Percentiles rank a stretch among this genome's conserved stretches.
Evolutionary conservation across 1,139 yeast genomes (phyloP).

Genomic region (Sugiyamaella xylanicola): DNA sequence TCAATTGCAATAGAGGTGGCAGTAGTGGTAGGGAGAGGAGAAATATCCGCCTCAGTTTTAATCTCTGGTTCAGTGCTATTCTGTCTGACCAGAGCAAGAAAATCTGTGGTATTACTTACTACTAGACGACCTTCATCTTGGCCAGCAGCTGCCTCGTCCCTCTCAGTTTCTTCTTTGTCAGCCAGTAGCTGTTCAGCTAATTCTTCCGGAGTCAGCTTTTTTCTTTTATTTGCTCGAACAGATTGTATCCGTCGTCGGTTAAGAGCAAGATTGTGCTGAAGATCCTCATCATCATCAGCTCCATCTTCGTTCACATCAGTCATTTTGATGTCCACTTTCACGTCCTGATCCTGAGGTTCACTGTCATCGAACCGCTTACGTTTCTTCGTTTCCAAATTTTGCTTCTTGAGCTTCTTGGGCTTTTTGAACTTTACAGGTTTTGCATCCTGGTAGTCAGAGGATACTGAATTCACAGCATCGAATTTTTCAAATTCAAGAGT

Average conservation of each 20-base stretch:
- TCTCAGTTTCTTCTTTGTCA: conserved; percentile 21
- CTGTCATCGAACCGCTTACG: conserved; percentile 32
- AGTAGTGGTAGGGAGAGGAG: neutral
- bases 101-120: conserved; percentile 30
- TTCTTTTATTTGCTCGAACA: conserved; percentile 28
- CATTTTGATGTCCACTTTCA: conserved; percentile 24
- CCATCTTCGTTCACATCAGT: neutral
- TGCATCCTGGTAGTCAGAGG: conserved; percentile 37
- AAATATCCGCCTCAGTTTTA: conserved; percentile 3
- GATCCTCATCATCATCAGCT: conserved; percentile 51
- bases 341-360: conserved; percentile 29
- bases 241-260: conserved; percentile 49
- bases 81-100: conserved; percentile 27
- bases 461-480: conserved; percentile 14
- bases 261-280: conserved; percentile 48
- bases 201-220: conserved; percentile 31
- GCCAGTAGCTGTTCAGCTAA: conserved; percentile 30
- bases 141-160: conserved; percentile 19
- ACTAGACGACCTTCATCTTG: conserved; percentile 24
- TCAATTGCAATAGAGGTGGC: neutral
- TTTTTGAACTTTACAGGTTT: conserved; percentile 54
- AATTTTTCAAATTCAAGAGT: conserved; percentile 31
- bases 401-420: conserved; percentile 42
- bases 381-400: conserved; percentile 30
- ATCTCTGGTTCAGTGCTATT: conserved; percentile 10